A percentile compares a stretch with the other conserved stretches of the same genome.
phyloP scores from a whole-genome alignment of 129 eudicot species.

The Sambucus nigra region DNA sequence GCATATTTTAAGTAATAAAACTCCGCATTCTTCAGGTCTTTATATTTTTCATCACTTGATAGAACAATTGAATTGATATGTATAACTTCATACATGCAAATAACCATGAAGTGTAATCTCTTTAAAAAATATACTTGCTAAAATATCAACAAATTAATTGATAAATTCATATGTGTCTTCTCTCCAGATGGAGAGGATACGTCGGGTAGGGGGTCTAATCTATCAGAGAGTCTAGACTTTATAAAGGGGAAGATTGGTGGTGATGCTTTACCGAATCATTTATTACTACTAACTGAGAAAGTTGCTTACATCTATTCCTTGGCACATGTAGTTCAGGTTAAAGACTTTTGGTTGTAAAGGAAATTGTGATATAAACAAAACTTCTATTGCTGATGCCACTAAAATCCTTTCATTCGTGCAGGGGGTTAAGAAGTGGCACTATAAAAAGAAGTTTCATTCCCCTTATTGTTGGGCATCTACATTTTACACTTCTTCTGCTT shows the following conservation, averaged over 20 bases:
- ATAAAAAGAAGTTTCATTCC: slow-evolving; percentile 78
- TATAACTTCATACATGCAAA: no score
- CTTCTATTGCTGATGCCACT: background rate
- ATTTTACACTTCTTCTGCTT: slow-evolving; percentile 40
- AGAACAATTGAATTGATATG: no score
- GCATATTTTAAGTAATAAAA: slow-evolving; percentile 53
- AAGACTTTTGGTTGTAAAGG: background rate
- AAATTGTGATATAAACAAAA: background rate
- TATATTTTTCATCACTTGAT: slow-evolving; percentile 1
- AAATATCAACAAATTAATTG: slow-evolving; percentile 3
- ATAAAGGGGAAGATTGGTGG: slow-evolving; percentile 38
- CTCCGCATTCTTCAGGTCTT: slow-evolving; percentile 12
- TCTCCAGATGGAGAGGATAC: slow-evolving; percentile 43
- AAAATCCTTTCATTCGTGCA: slow-evolving; percentile 14
- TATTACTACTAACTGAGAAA: slow-evolving; percentile 66
- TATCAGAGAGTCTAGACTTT: slow-evolving; percentile 20
- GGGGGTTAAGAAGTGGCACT: slow-evolving; percentile 80
- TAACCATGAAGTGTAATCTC: background rate
- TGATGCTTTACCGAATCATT: slow-evolving; percentile 45
- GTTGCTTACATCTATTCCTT: slow-evolving; percentile 73
- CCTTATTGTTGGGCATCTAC: slow-evolving; percentile 83
- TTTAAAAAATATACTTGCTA: background rate
- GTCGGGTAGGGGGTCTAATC: slow-evolving; percentile 38
- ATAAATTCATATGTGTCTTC: background rate
- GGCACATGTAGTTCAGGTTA: slow-evolving; percentile 65